A percentile compares a stretch with the other conserved stretches of the same genome.
phyloP scores from a whole-genome alignment of 139 green algal genomes.

The Nannochloris sp. region DNA sequence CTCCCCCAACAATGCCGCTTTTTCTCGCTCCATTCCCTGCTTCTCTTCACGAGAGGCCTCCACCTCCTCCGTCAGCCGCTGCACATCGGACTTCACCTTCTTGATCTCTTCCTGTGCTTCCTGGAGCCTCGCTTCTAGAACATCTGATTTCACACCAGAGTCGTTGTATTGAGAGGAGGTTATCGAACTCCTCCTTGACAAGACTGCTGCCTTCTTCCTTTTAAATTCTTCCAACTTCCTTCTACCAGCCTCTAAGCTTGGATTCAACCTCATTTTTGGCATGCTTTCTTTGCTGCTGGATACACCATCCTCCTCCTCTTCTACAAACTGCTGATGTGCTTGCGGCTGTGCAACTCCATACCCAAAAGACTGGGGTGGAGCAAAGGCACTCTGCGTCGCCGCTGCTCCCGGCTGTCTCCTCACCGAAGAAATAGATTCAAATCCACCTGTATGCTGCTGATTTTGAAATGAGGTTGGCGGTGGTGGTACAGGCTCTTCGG shows the following conservation, averaged over 20 bases:
- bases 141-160: neutral
- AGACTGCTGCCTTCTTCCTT: slow-evolving; percentile 21
- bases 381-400: too few species aligned
- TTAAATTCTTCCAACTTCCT: slow-evolving; percentile 37
- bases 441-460: too few species aligned
- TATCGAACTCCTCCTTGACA: slow-evolving; percentile 9
- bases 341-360: too few species aligned
- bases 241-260: slow-evolving; percentile 17
- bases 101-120: neutral
- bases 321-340: too few species aligned
- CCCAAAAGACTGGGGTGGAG: too few species aligned
- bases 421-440: too few species aligned
- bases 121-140: neutral
- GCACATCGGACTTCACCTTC: neutral
- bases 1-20: slow-evolving; percentile 23
- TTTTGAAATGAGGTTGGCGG: too few species aligned
- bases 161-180: neutral
- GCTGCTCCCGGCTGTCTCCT: too few species aligned
- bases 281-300: too few species aligned
- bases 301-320: too few species aligned
- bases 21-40: slow-evolving; percentile 24
- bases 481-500: too few species aligned
- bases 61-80: neutral
- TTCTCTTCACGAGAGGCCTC: slow-evolving; percentile 16
- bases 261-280: neutral